Evolutionary conservation across 2,329 filamentous ascomycete species (phyloP).

Genomic region (Fonsecaea multimorphosa): DNA sequence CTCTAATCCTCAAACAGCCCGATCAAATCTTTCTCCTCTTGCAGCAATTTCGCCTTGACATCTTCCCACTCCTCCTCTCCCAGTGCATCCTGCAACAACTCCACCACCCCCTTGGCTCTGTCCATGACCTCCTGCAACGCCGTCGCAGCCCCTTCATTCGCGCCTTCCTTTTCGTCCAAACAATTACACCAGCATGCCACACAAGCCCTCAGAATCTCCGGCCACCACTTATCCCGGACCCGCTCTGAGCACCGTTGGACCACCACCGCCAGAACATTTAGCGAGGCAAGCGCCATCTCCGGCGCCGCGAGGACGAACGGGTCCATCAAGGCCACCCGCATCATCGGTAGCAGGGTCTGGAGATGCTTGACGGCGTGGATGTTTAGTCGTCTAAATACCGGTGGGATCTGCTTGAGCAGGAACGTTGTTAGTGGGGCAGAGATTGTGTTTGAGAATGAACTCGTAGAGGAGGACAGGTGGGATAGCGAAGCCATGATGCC

Average conservation of each 20-base stretch:
- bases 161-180: conserved; percentile 45
- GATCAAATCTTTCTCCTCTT: conserved; percentile 45
- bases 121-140: conserved; percentile 26
- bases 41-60: conserved; percentile 41
- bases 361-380: conserved; percentile 50
- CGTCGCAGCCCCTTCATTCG: conserved; percentile 17
- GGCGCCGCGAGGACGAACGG: conserved; percentile 67
- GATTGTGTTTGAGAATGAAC: conserved; percentile 52
- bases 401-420: conserved; percentile 43
- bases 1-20: conserved; percentile 42
- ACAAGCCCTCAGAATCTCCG: conserved; percentile 68
- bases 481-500: conserved; percentile 53
- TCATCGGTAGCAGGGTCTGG: conserved; percentile 70
- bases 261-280: conserved; percentile 61
- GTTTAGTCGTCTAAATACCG: conserved; percentile 44
- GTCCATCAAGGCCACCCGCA: conserved; percentile 69
- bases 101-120: conserved; percentile 42
- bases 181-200: conserved; percentile 68
- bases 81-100: conserved; percentile 38
- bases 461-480: conserved; percentile 48
- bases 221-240: conserved; percentile 62
- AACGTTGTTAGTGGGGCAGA: conserved; percentile 58
- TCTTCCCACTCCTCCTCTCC: conserved; percentile 36
- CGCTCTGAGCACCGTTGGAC: conserved; percentile 73
- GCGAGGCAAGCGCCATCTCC: conserved; percentile 60